Evolutionary conservation across 805 yeast genomes (phyloP), one percentile per base, ranked within the genome.

Genomic region (Metschnikowia baotianmanensis): DNA sequence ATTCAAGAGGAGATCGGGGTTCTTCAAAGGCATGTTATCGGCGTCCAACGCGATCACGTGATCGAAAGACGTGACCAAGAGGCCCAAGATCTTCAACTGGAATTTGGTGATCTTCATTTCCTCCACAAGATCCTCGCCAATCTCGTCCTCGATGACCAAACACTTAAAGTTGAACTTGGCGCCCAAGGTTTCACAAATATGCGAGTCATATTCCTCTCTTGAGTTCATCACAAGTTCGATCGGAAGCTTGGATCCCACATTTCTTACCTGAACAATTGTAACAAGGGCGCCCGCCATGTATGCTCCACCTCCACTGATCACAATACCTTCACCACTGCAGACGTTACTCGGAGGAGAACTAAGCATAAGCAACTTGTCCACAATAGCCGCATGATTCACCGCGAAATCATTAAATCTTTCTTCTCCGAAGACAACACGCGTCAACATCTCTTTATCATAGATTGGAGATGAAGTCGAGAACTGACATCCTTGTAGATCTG

Each of bases 251-350:
- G 63, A 59, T 4, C 69, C 70, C 40, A 46, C 38, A 34, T 61
- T 63, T 36, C 69, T 47, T 7, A 65, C 34, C 34, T 63, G 67
- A 1, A 52, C 53, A 17, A 65, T 53, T 9, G 57, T 44, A 0
- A 61, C 55, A 29, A 65, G 40, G 7, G 67, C 63, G 3, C 58
- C 50, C 3, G 61, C 63, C 20, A 62, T 42, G 36, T 51, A 50
- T 9, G 48, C 47, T 6, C 62, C 61, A 6, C 65, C 65, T 9
- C 60, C 63, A 33, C 57, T 56, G 11, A 65, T 55, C 1, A 65
- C 68, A 23, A 66, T 65, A 11, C 72, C 72, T 19, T 58, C 53
- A 3, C 69, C 70, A 7, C 38, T 39, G 19, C 53, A 52, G 18
- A 60, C 46, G 15, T 52, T 47, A 4, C 40, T 29, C 2, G 63